Evolutionary conservation across 768 basidiomycete species (phyloP).

Genomic region (Podaxis carcinomalis): DNA sequence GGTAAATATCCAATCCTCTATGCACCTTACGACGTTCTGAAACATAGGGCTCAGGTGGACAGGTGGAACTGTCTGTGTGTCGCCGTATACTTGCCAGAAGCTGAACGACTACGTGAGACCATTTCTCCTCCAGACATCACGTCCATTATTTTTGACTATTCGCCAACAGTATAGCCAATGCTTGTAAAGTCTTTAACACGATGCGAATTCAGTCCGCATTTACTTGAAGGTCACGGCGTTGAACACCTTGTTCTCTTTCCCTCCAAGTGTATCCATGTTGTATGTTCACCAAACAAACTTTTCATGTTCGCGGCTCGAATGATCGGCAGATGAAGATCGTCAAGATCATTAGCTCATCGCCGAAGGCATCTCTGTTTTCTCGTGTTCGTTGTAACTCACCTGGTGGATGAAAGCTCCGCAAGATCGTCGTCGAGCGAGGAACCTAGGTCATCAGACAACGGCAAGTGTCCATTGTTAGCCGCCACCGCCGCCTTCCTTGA

Average conservation of each 20-base stretch:
- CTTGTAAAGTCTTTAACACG: background rate
- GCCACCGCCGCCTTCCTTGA: background rate
- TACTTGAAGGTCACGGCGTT: too few species aligned
- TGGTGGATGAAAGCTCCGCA: background rate
- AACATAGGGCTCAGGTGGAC: slow-evolving; percentile 1
- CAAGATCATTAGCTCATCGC: too few species aligned
- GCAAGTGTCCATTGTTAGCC: background rate
- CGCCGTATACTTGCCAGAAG: slow-evolving; percentile 18
- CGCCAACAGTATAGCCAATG: slow-evolving; percentile 4
- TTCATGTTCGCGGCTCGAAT: too few species aligned
- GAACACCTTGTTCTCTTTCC: too few species aligned
- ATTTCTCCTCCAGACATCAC: background rate
- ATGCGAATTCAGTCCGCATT: too few species aligned
- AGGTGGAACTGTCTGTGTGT: slow-evolving; percentile 17
- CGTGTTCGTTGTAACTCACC: too few species aligned
- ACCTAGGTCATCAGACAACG: background rate
- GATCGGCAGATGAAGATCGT: too few species aligned
- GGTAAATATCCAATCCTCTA: slow-evolving; percentile 15
- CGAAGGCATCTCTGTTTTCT: too few species aligned
- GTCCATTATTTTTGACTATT: background rate
- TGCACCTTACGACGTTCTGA: background rate
- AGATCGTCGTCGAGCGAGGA: background rate
- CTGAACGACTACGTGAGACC: slow-evolving; percentile 18
- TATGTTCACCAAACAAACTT: too few species aligned
- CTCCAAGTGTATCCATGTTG: too few species aligned